Conservation (phyloP, 768 basidiomycete species). For the Rhodotorula sphaerocarpa region DNA sequence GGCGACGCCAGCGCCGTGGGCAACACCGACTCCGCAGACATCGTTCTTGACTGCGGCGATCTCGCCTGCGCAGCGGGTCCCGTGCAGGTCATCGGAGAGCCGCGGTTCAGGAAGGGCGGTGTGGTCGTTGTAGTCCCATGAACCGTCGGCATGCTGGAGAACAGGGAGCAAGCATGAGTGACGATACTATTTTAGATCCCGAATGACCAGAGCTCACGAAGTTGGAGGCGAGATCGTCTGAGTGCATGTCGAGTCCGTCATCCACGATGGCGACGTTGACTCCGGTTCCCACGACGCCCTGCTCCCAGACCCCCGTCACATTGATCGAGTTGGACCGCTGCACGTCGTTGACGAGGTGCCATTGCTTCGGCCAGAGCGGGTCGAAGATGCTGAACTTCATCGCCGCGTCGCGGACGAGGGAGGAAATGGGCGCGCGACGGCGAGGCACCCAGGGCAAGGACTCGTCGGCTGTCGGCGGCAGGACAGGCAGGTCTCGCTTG, state of each 20-base stretch:
- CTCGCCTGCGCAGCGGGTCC: constrained; percentile 95
- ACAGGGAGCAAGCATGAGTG: neutral
- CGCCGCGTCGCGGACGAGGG: constrained; percentile 45
- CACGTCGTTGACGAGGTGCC: constrained; percentile 88
- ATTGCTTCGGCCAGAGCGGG: constrained; percentile 74
- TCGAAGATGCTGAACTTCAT: constrained; percentile 63
- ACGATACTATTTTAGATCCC: too few species aligned
- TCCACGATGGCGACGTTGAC: constrained; percentile 83
- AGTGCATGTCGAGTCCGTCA: constrained; percentile 82
- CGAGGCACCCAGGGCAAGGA: neutral
- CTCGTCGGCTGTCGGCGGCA: constrained; percentile 12
- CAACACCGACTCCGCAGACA: constrained; percentile 88
- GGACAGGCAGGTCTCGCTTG: constrained; percentile 41
- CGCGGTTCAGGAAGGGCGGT: constrained; percentile 74
- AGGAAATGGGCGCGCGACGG: neutral
- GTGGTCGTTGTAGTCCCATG: constrained; percentile 95
- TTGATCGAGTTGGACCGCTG: constrained; percentile 70
- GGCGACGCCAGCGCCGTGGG: constrained; percentile 81
- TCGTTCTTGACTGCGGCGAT: constrained; percentile 86
- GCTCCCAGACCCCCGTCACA: constrained; percentile 82
- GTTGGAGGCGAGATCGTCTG: constrained; percentile 76
- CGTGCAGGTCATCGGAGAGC: constrained; percentile 86
- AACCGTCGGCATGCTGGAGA: constrained; percentile 67
- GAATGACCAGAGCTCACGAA: too few species aligned
- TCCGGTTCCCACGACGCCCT: constrained; percentile 78